Base-by-base conservation (phyloP, 805 yeast species). In the Saturnispora hagleri region DNA sequence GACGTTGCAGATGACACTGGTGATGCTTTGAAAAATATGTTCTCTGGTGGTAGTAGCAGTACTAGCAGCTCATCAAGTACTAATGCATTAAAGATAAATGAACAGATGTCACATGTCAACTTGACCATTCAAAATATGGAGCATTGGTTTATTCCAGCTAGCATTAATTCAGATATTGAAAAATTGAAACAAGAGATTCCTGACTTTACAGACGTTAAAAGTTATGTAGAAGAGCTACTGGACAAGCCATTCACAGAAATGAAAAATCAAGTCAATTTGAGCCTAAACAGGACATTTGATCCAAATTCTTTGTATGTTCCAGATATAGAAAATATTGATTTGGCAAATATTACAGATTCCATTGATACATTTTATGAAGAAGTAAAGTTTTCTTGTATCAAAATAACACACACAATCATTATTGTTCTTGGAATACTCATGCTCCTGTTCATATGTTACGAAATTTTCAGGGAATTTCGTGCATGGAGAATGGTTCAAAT, bases 81-180 rank as follows among this genome's bases (percentile, higher is more conserved):
- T 48, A 69, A 68, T 47, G 70, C 66, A 27, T 28, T 49, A 33
- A 62, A 66, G 26, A 58, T 71, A 2, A 60, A 66, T n/a, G 56
- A 63, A 12, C 60, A 67, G 5, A 55, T 81, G 15, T 59, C 65
- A 3, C 71, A 74, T 26, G 80, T 89, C 27, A 79, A 81, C 59
- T 61, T 85, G 18, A 79, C 89, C 0, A 72, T 88, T 4, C 61
- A 67, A 9, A 67, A 79, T 0, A 67, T 91, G 57, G 67, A 75
- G 55, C 68, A 82, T 53, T 64, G 91, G 52, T 62, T 76, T 15
- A 85, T 93, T 12, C 88, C 97, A 1, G 60, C 79, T 0, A 67
- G 81, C 0, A 81, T 90, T 42, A 77, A 86, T 56, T 63, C 64
- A 1, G 77, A 81, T 28, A 70, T 93, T 17, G 76, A 77, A 3